phyloP scores from a whole-genome alignment of 148 eudicot genomes.

The Dianthus caryophyllus region DNA sequence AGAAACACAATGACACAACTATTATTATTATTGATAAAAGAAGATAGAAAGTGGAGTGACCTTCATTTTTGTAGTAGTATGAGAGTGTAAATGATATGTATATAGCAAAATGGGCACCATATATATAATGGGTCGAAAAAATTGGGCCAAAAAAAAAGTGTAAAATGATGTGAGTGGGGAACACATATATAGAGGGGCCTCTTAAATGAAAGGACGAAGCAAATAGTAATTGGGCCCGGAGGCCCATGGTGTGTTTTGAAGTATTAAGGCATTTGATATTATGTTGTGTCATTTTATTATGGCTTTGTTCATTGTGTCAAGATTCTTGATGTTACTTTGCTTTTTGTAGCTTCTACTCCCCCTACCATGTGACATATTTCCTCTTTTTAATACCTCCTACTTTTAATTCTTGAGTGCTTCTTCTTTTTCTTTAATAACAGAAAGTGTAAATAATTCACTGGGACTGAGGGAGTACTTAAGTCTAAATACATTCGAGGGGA shows the following conservation, averaged over 20 bases:
- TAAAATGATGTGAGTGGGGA: not conserved
- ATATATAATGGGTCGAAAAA: slow-evolving; percentile 13
- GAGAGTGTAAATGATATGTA: not conserved
- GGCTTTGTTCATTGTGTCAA: slow-evolving; percentile 17
- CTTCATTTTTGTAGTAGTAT: slow-evolving; percentile 17
- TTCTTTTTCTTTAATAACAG: not conserved
- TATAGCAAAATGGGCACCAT: not conserved
- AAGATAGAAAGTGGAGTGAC: not conserved
- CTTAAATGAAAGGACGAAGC: slow-evolving; percentile 6
- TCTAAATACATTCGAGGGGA: too few species aligned
- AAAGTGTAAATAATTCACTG: too few species aligned
- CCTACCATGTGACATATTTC: slow-evolving; percentile 19
- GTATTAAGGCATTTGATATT: not conserved
- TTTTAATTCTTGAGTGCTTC: not conserved
- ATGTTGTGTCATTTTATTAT: slow-evolving; percentile 20
- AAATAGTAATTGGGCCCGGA: slow-evolving; percentile 10
- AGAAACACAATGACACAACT: not conserved
- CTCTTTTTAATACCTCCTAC: not conserved
- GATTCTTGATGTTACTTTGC: slow-evolving; percentile 19
- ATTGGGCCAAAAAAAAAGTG: slow-evolving; percentile 11
- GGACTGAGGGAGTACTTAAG: too few species aligned
- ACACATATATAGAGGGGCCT: slow-evolving; percentile 9
- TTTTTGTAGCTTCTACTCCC: too few species aligned
- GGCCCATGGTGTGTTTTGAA: slow-evolving; percentile 18
- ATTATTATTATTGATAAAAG: too few species aligned